Evolutionary conservation across 192 early-diverging fungal species (phyloP).

Genomic region (Podila epicladia): DNA sequence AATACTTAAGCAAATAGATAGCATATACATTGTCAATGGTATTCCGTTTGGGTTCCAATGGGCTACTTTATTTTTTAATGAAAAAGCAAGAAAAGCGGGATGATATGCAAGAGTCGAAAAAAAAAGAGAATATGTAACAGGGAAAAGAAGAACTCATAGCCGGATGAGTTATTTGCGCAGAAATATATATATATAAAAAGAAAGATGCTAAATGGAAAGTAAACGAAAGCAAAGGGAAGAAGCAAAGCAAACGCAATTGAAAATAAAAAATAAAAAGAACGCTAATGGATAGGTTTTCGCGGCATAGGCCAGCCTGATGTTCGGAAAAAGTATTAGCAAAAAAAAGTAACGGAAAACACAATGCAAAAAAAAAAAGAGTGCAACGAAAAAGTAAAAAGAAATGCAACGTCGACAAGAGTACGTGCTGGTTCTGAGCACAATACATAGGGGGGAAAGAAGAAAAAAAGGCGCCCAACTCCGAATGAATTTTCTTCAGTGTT

Average conservation of each 20-base stretch:
- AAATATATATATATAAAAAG: background rate
- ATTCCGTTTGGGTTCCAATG: too few relatives aligned
- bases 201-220: background rate
- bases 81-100: too few relatives aligned
- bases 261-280: background rate
- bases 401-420: background rate
- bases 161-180: too few relatives aligned
- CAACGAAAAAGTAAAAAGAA: background rate
- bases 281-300: background rate
- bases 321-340: background rate
- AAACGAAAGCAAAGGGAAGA: too few relatives aligned
- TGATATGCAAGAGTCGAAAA: too few relatives aligned
- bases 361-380: conserved; percentile 1
- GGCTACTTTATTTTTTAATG: too few relatives aligned
- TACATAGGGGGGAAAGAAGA: background rate
- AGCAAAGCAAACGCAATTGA: background rate
- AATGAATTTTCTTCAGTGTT: conserved; percentile 12
- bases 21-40: too few relatives aligned
- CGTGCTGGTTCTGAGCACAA: background rate
- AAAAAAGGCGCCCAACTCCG: too few relatives aligned
- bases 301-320: conserved; percentile 7
- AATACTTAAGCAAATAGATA: too few relatives aligned
- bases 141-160: too few relatives aligned
- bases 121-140: too few relatives aligned
- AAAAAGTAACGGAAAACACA: background rate